Base-by-base conservation (phyloP, 768 basidiomycete species). In the Mycena indigotica region DNA sequence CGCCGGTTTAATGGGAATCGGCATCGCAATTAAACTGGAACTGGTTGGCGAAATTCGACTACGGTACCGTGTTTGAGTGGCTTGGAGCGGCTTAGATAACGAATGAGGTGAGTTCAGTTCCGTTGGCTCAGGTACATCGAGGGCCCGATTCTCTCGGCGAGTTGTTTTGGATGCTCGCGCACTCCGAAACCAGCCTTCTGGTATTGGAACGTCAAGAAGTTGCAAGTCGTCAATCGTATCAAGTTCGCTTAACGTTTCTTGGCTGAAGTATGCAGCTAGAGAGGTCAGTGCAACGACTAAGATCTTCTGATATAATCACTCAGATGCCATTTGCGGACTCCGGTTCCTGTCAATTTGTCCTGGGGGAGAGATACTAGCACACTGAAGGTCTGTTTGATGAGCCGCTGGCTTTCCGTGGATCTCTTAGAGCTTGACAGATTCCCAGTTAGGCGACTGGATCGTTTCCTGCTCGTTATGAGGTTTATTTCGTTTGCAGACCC, bases 311-410 rank as follows among this genome's bases (percentile, higher is more conserved):
- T 57, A 56, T 28, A 73, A 88, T 67, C 67, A 91, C 91, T 92
- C 28, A 93, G 77, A 66, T 93, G 91, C 91, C 91, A 92, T 67
- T 93, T 93, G 52, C 88, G 82, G 52, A 84, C 73, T 52, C n/a
- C n/a, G n/a, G 79, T 72, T 38, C 77, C 80, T 60, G 73, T 74
- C 35, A 74, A 65, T 24, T 85, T 82, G 52, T 85, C 83, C 30
- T 70, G 68, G 6, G 85, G 79, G 21, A 87, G 80, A 25, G 84
- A 82, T 50, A 91, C 88, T 65, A 84, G 85, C 38, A 91, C 89
- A 44, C 88, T 91, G 66, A 91, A 93, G 0, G 91, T 93, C 68
- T 93, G 90, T 69, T 93, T 93, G 64, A 92, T 84, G 19, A 93
- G 75, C 51, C 85, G 80, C 53, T 87, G 84, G 53, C 82, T 74